These are phyloP conservation scores for Hymenoscyphus infarciens DNA, from an alignment of 2,329 filamentous ascomycete species.

Conservation along the genomic window DNA sequence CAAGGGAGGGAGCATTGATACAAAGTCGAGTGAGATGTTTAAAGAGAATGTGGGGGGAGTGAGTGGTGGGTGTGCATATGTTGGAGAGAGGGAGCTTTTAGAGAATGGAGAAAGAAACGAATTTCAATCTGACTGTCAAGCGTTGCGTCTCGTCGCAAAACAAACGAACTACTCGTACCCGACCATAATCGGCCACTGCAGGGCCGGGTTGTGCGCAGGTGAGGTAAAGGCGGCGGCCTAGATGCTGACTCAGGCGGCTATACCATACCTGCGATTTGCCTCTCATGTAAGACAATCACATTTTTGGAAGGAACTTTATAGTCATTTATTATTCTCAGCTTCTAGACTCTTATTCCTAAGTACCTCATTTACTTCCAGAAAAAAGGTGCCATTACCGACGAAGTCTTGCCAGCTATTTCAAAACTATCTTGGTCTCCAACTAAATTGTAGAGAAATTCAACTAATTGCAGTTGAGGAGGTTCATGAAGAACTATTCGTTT, in stretches of 20 bases:
- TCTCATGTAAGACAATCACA: neutral
- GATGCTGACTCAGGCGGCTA: neutral
- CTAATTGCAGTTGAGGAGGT: no score
- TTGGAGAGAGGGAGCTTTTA: neutral
- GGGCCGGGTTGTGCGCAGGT: no score
- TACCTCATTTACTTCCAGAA: no score
- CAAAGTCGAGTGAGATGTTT: neutral
- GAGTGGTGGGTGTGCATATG: neutral
- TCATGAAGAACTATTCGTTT: no score
- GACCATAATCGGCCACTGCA: neutral
- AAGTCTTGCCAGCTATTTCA: no score
- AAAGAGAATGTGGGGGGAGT: neutral
- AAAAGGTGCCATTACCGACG: no score
- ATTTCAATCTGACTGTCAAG: neutral
- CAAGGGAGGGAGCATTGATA: constrained; percentile 2
- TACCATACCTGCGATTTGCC: neutral
- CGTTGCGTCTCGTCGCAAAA: neutral
- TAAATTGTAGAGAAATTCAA: no score
- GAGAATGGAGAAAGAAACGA: constrained; percentile 4
- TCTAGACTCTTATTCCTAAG: neutral
- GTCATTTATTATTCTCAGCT: neutral
- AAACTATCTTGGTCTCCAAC: no score
- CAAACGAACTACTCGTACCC: no score
- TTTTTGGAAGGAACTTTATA: neutral
- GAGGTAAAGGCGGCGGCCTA: constrained; percentile 1